Evolutionary conservation across 169 alveolate species (phyloP).

Genomic region (Babesia ovis): DNA sequence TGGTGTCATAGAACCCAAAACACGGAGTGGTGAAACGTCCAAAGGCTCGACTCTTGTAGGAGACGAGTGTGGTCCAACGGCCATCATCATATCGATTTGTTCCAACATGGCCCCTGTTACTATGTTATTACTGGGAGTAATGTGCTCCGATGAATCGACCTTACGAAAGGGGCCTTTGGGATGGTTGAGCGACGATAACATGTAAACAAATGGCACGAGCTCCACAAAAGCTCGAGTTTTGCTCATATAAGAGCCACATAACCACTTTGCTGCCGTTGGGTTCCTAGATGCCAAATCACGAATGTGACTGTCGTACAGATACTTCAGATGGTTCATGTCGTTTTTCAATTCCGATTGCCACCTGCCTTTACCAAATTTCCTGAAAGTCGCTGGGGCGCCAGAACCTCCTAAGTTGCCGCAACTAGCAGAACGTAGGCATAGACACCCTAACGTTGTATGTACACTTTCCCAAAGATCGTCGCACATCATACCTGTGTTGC

Average conservation of each 20-base stretch:
- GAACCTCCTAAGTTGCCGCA: constrained; percentile 38
- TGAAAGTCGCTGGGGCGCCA: constrained; percentile 23
- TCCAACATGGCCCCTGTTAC: constrained; percentile 21
- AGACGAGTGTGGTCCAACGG: background rate
- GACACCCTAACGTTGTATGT: constrained; percentile 12
- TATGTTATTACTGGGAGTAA: constrained; percentile 11
- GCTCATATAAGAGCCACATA: background rate
- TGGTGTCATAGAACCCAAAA: constrained; percentile 45
- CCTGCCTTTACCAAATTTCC: constrained; percentile 16
- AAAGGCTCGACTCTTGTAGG: background rate
- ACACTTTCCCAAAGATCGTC: constrained; percentile 8
- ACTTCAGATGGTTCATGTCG: constrained; percentile 47
- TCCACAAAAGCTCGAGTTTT: constrained; percentile 44
- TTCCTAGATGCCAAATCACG: constrained; percentile 27
- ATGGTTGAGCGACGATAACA: background rate
- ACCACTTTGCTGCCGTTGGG: background rate
- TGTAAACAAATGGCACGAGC: constrained; percentile 46
- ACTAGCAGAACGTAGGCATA: constrained; percentile 39
- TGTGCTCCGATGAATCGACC: background rate
- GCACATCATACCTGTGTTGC: background rate
- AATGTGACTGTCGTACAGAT: constrained; percentile 29
- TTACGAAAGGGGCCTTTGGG: background rate
- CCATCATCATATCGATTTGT: constrained; percentile 20
- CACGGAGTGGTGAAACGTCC: background rate
- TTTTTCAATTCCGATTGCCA: constrained; percentile 17